Conservation (phyloP, 1,139 yeast genomes). For the Suhomyces chickasaworum region DNA sequence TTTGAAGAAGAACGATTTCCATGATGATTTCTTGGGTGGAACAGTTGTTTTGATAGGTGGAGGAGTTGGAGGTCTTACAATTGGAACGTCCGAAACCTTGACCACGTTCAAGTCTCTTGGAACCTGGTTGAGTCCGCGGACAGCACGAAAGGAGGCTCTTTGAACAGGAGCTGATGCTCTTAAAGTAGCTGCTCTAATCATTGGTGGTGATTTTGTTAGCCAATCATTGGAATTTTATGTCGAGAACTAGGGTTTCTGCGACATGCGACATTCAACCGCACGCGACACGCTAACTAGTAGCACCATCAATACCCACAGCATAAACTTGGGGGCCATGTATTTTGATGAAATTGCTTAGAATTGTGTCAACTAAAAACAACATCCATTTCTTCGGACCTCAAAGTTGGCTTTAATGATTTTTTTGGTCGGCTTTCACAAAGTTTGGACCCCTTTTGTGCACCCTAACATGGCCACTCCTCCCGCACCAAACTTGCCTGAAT, state of each 20-base stretch:
- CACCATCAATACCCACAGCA: neutral
- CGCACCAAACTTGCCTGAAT: too few relatives aligned
- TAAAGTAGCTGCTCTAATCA: slow-evolving; percentile 18
- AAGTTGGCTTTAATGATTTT: too few relatives aligned
- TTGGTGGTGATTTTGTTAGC: slow-evolving; percentile 12
- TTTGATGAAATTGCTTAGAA: neutral
- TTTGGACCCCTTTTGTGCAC: too few relatives aligned
- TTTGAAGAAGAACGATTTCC: slow-evolving; percentile 36
- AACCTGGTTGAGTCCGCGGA: slow-evolving; percentile 8
- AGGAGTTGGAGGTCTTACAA: slow-evolving; percentile 11
- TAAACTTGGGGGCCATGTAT: neutral
- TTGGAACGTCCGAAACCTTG: slow-evolving; percentile 7
- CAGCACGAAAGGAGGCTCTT: slow-evolving; percentile 7
- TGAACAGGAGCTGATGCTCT: slow-evolving; percentile 9
- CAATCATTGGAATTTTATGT: slow-evolving; percentile 11
- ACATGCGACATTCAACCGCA: slow-evolving; percentile 4
- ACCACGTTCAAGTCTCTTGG: slow-evolving; percentile 3
- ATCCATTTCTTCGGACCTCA: too few relatives aligned
- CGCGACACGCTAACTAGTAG: neutral
- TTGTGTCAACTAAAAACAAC: too few relatives aligned
- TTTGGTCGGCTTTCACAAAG: too few relatives aligned
- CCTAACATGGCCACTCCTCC: too few relatives aligned
- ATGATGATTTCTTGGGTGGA: slow-evolving; percentile 28
- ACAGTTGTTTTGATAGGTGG: slow-evolving; percentile 8
- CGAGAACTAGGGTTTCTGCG: slow-evolving; percentile 7